Percentiles rank a stretch among this genome's conserved stretches.
phyloP scores from a whole-genome alignment of 2,329 filamentous ascomycete species.

The Calonectria henricotiae region DNA sequence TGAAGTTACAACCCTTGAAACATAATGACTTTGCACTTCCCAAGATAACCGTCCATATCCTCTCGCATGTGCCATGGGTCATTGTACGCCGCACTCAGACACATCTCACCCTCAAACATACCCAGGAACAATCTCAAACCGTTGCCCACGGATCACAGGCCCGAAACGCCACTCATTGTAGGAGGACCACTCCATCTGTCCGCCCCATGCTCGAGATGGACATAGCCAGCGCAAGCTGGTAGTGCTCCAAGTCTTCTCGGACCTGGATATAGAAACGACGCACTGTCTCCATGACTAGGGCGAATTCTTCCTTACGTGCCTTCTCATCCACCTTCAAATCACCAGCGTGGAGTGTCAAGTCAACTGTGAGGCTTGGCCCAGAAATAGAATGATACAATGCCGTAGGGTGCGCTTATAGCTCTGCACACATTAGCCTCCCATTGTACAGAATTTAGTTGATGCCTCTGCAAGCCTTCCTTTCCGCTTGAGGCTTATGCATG shows the following conservation, averaged over 20 bases:
- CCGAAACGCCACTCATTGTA: not conserved
- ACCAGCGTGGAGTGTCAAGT: constrained; percentile 42
- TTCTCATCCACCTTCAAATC: not conserved
- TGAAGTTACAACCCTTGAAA: not conserved
- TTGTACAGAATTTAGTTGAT: constrained; percentile 57
- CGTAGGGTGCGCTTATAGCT: constrained; percentile 52
- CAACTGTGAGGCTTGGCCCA: constrained; percentile 49
- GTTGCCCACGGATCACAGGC: not conserved
- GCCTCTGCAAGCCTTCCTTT: constrained; percentile 47
- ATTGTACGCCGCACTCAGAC: constrained; percentile 3
- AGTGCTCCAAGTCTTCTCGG: not conserved
- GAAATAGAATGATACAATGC: constrained; percentile 56
- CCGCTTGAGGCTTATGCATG: constrained; percentile 32
- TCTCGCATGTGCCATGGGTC: not conserved
- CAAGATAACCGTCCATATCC: not conserved
- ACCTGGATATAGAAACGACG: not conserved
- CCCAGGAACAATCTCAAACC: not conserved
- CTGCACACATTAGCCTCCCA: constrained; percentile 49
- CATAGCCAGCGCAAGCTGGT: not conserved
- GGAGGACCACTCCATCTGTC: not conserved
- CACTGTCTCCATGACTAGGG: not conserved
- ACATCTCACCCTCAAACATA: not conserved
- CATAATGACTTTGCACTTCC: not conserved
- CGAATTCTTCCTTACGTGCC: not conserved
- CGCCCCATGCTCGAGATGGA: not conserved